A percentile compares a stretch with the other conserved stretches of the same genome.
phyloP scores from a whole-genome alignment of 371 early-diverging fungal genomes.

The Mucor lusitanicus region DNA sequence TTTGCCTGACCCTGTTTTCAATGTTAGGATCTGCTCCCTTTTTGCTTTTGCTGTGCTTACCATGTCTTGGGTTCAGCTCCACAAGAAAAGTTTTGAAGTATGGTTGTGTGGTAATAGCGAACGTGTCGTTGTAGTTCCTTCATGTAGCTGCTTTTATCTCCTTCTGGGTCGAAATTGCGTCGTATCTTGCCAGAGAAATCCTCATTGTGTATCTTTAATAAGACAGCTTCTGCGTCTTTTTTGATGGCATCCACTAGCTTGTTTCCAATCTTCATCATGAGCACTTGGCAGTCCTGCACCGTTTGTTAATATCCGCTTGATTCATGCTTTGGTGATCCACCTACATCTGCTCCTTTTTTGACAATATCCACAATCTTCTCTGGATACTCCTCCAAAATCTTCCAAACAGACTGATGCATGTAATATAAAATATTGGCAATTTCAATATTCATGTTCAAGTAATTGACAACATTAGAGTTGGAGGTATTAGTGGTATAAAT shows the following conservation, averaged over 20 bases:
- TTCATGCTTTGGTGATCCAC: background rate
- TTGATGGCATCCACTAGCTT: conserved; percentile 50
- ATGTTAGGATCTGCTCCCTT: background rate
- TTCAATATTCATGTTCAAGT: conserved; percentile 59
- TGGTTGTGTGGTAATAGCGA: conserved; percentile 58
- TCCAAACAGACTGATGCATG: conserved; percentile 61
- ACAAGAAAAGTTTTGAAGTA: conserved; percentile 59
- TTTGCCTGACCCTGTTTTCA: conserved; percentile 45
- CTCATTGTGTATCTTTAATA: conserved; percentile 67
- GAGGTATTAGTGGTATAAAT: conserved; percentile 38
- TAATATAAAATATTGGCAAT: conserved; percentile 58
- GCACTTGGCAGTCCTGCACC: conserved; percentile 47
- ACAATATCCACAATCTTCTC: conserved; percentile 49
- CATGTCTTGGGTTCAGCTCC: conserved; percentile 63
- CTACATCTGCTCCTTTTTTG: conserved; percentile 50
- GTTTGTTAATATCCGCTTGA: background rate
- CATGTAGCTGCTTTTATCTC: conserved; percentile 49
- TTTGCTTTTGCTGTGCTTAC: conserved; percentile 27
- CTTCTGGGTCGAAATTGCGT: conserved; percentile 19
- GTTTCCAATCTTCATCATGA: conserved; percentile 57
- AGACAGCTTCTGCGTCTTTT: conserved; percentile 50
- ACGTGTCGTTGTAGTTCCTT: conserved; percentile 58
- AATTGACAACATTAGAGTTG: conserved; percentile 32
- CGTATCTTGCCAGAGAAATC: conserved; percentile 52
- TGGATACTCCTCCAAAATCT: conserved; percentile 56